Conservation (phyloP, 768 basidiomycete genomes). For the Naganishia onofrii region DNA sequence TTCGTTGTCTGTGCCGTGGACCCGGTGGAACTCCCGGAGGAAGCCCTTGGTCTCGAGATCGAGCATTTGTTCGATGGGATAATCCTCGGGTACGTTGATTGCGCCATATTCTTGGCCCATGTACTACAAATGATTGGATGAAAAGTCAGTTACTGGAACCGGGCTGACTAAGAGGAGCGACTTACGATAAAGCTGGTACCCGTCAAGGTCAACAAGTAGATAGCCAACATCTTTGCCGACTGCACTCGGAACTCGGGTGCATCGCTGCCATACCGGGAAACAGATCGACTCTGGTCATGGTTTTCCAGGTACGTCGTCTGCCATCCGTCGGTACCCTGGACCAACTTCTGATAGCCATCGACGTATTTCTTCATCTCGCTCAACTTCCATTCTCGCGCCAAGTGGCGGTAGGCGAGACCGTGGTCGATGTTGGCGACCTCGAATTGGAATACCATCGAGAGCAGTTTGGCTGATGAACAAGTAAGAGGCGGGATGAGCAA, state of each 20-base stretch:
- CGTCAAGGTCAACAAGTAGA: slow-evolving; percentile 55
- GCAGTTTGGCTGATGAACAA: slow-evolving; percentile 49
- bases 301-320: slow-evolving; percentile 55
- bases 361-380: slow-evolving; percentile 58
- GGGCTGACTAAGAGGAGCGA: background rate
- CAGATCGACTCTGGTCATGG: slow-evolving; percentile 53
- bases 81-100: slow-evolving; percentile 55
- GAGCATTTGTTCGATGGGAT: slow-evolving; percentile 67
- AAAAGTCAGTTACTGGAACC: background rate
- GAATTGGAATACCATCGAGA: slow-evolving; percentile 51
- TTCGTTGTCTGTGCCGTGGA: slow-evolving; percentile 28
- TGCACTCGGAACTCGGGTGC: slow-evolving; percentile 59
- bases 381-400: slow-evolving; percentile 56
- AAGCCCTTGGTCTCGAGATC: slow-evolving; percentile 27
- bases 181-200: slow-evolving; percentile 63
- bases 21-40: slow-evolving; percentile 61
- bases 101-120: slow-evolving; percentile 71
- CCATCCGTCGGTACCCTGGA: slow-evolving; percentile 65
- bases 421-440: slow-evolving; percentile 54
- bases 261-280: slow-evolving; percentile 70
- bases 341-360: slow-evolving; percentile 61
- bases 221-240: slow-evolving; percentile 67
- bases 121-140: slow-evolving; percentile 50
- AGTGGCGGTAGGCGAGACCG: slow-evolving; percentile 54
- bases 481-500: background rate